Conservation (phyloP, 176 grass and related monocot genomes). For the Sorghum bicolor region Sorghum_bicolor_NCBIv3 NC_012879.2:54873501-54874000, state of each 20-base stretch:
- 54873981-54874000: background rate
- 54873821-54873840: background rate
- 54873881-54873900: background rate
- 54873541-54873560: background rate
- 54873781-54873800: background rate
- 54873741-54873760: background rate
- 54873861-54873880: background rate
- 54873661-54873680: background rate
- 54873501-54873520: background rate
- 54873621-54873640: background rate
- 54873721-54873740: background rate
- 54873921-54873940: background rate
- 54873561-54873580: background rate
- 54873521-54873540: background rate
- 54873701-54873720: background rate
- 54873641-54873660: background rate
- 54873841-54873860: background rate
- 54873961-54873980: too few species aligned
- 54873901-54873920: background rate
- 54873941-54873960: too few species aligned
- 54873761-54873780: background rate
- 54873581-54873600: background rate
- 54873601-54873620: background rate
- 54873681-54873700: background rate
- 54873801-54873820: background rate